Conservation (phyloP, 176 grass and related monocot species). For the Otatea glauca region DNA sequence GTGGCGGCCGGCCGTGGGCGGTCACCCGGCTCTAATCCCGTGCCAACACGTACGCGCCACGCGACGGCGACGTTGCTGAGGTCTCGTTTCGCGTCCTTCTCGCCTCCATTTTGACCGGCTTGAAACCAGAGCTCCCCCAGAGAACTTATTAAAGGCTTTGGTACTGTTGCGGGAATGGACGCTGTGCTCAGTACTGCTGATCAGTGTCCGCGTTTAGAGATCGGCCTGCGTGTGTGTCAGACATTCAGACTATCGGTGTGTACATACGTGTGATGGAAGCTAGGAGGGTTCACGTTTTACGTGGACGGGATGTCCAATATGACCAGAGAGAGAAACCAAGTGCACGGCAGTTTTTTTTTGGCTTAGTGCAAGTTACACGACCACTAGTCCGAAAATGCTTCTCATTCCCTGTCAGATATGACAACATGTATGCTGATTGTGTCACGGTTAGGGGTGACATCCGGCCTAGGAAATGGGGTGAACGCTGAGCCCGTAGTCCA, state of each 20-base stretch:
- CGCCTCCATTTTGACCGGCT: background rate
- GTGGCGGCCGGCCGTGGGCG: conserved; percentile 35
- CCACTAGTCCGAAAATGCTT: background rate
- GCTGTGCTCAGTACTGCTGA: too few relatives aligned
- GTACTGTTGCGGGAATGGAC: too few relatives aligned
- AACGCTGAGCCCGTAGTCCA: background rate
- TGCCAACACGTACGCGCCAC: background rate
- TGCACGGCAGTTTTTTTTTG: background rate
- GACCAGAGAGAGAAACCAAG: background rate
- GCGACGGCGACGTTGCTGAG: background rate
- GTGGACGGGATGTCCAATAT: background rate
- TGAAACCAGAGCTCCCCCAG: background rate
- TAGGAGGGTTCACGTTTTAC: background rate
- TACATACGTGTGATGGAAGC: background rate
- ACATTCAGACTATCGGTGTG: background rate
- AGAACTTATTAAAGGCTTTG: too few relatives aligned
- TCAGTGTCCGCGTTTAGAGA: too few relatives aligned
- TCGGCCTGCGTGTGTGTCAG: too few relatives aligned
- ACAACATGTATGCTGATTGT: background rate
- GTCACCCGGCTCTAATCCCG: background rate
- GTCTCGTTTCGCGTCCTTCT: background rate
- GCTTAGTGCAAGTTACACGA: background rate
- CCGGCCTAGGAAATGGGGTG: conserved; percentile 4
- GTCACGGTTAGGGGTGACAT: background rate
- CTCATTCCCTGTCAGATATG: background rate